Percentiles rank a stretch among this genome's conserved stretches.
phyloP scores from a whole-genome alignment of 805 yeast genomes.

The Candida tallmaniae region DNA sequence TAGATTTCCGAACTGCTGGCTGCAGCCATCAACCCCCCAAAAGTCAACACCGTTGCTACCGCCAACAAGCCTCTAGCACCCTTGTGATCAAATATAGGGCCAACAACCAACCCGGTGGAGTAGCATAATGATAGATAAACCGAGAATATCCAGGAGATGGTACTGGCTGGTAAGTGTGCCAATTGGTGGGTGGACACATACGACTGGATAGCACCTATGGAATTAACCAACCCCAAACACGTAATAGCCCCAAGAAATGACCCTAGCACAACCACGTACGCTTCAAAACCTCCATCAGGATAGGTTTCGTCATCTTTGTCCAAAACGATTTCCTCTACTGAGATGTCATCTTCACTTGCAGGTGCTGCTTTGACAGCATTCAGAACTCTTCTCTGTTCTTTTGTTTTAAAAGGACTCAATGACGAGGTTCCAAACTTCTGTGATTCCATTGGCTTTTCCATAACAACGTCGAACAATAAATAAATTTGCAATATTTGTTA shows the following conservation, averaged over 20 bases:
- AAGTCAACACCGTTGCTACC: slow-evolving; percentile 38
- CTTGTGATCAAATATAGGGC: slow-evolving; percentile 58
- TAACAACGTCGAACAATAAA: too few relatives aligned
- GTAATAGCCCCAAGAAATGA: slow-evolving; percentile 53
- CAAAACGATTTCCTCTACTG: background rate
- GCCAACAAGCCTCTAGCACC: slow-evolving; percentile 47
- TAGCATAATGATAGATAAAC: slow-evolving; percentile 47
- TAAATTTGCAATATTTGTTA: too few relatives aligned
- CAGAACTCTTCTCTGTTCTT: too few relatives aligned
- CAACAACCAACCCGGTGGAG: slow-evolving; percentile 47
- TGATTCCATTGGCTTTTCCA: too few relatives aligned
- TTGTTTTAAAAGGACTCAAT: too few relatives aligned
- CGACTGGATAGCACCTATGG: slow-evolving; percentile 60
- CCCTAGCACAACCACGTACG: slow-evolving; percentile 56
- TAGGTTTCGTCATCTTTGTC: slow-evolving; percentile 15
- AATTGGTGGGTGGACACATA: slow-evolving; percentile 55
- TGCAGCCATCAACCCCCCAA: slow-evolving; percentile 50
- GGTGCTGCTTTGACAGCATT: too few relatives aligned
- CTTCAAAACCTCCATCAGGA: slow-evolving; percentile 60
- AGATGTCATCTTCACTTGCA: too few relatives aligned
- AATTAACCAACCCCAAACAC: slow-evolving; percentile 52
- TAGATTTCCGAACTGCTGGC: slow-evolving; percentile 51
- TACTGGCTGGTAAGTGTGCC: slow-evolving; percentile 37
- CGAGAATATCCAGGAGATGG: slow-evolving; percentile 64
- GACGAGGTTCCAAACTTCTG: too few relatives aligned